Evolutionary conservation across 208 protist genomes (phyloP), one percentile per base, ranked within the genome.

Genomic region (Naegleria fowleri): DNA sequence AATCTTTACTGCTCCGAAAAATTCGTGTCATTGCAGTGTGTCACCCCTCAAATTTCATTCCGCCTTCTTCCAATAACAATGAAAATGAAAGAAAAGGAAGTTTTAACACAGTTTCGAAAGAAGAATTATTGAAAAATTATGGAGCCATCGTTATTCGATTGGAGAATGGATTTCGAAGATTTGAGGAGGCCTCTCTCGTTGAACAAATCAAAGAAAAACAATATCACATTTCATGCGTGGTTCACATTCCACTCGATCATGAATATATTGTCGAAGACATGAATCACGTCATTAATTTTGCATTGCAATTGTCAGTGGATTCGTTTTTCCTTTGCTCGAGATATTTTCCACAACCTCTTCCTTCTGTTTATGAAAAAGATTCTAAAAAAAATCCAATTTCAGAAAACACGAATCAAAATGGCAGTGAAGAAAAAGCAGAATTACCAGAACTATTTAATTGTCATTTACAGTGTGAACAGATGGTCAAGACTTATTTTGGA

Each of bases 1-100:
- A 86, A 33, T 40, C 83, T 33, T 11, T 86, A 33, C 38, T 86
- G 19, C 41, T 86, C 1, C 39, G 40, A 86, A 86, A 86, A 29
- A 86, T 86, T 40, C 83, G n/a, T 40, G 83, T 86, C 33, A 86
- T 86, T 86, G 83, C 83, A 48, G 41, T 86, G 7, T 86, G 9
- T 48, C 15, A 86, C 29, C 13, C 15, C 9, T 22, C 55, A 15
- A 4, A 29, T 22, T 29, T 29, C 3, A 29, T 67, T 29, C 19
- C 19, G 19, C 7, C 19, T 36, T 13, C 19, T 36, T 9, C 19
- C 9, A 79, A 79, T 33, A 79, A 79, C 25, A 36, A 25, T 36
- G 7, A 25, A 2, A 1, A 7, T 36, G 7, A 19, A 36, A 79
- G 67, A 79, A 79, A 79, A 33, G 22, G 22, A 29, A 36, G 25